These are phyloP conservation scores for Ophiostoma australiae DNA, from an alignment of 2,329 filamentous ascomycete genomes.

Conservation along the genomic window DNA sequence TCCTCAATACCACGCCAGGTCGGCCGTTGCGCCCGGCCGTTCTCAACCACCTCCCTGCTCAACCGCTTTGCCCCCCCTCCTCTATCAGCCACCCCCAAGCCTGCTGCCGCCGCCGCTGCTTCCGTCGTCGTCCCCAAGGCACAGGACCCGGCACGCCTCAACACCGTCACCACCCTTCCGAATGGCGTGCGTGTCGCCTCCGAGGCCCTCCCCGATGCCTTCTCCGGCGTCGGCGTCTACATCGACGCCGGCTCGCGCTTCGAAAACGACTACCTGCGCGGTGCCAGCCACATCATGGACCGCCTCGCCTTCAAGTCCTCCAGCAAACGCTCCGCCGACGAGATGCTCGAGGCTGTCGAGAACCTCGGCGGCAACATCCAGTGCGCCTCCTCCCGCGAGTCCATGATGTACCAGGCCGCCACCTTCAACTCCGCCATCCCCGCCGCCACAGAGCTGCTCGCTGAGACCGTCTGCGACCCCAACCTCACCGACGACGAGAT, in stretches of 20 bases:
- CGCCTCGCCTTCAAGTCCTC: slow-evolving; percentile 92
- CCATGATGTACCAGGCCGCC: slow-evolving; percentile 97
- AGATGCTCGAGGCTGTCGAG: slow-evolving; percentile 84
- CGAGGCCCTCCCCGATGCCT: slow-evolving; percentile 88
- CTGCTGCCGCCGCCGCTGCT: not conserved
- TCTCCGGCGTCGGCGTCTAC: slow-evolving; percentile 92
- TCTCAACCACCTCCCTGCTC: slow-evolving; percentile 1
- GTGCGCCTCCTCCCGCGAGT: slow-evolving; percentile 90
- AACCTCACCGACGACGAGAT: slow-evolving; percentile 83
- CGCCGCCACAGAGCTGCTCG: slow-evolving; percentile 73
- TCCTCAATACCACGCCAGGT: slow-evolving; percentile 24
- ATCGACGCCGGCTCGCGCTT: slow-evolving; percentile 92
- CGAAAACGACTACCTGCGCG: slow-evolving; percentile 77
- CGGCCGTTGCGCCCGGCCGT: slow-evolving; percentile 20
- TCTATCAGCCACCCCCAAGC: not conserved
- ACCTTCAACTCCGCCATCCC: slow-evolving; percentile 94
- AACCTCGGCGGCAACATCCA: slow-evolving; percentile 91
- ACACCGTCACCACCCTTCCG: slow-evolving; percentile 78
- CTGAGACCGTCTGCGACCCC: slow-evolving; percentile 88
- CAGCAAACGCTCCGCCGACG: slow-evolving; percentile 63
- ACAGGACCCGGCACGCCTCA: slow-evolving; percentile 79
- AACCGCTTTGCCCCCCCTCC: not conserved
- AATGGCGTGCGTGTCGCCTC: slow-evolving; percentile 95
- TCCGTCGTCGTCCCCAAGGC: slow-evolving; percentile 19
- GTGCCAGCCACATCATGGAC: slow-evolving; percentile 94